A percentile compares a stretch with the other conserved stretches of the same genome.
Conservation (phyloP, 2,329 filamentous ascomycete genomes). For the Pyricularia grisea region DNA sequence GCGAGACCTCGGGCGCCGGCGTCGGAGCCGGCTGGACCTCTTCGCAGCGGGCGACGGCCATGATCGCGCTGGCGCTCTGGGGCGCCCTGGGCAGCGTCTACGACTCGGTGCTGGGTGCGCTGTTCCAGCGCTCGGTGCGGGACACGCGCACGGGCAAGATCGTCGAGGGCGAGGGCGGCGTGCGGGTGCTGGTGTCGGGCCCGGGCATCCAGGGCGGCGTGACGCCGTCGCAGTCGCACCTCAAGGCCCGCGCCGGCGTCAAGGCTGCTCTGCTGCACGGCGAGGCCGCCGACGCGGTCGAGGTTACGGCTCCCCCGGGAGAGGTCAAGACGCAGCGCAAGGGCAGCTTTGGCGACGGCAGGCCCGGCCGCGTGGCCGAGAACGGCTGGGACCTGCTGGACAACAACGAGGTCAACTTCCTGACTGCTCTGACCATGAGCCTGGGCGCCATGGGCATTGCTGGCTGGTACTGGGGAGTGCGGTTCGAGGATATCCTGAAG, state of each 20-base stretch:
- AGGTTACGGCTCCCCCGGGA: constrained; percentile 21
- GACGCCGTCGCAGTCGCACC: constrained; percentile 13
- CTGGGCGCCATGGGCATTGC: constrained; percentile 62
- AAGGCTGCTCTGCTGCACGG: constrained; percentile 32
- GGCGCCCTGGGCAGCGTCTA: constrained; percentile 73
- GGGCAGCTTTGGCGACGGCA: constrained; percentile 40
- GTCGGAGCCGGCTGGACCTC: constrained; percentile 34
- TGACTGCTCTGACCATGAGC: constrained; percentile 82
- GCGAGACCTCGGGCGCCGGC: constrained; percentile 30
- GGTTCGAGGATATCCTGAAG: constrained; percentile 32
- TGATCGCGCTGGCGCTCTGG: constrained; percentile 56
- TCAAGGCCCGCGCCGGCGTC: constrained; percentile 25
- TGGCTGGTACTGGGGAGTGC: constrained; percentile 50
- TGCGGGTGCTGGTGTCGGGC: constrained; percentile 38
- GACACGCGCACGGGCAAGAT: constrained; percentile 80
- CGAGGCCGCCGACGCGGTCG: constrained; percentile 24
- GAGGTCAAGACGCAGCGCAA: constrained; percentile 37
- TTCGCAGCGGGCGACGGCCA: constrained; percentile 33
- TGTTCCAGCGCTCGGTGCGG: constrained; percentile 77
- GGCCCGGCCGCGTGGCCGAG: constrained; percentile 54
- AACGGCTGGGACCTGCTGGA: constrained; percentile 68
- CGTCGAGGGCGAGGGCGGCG: constrained; percentile 75
- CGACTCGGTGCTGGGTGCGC: constrained; percentile 78
- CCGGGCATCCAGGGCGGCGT: constrained; percentile 15
- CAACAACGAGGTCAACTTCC: constrained; percentile 91